Evolutionary conservation across 306 rosid species (phyloP), one percentile per base, ranked within the genome.

Genomic region (Trifolium dubium): DNA sequence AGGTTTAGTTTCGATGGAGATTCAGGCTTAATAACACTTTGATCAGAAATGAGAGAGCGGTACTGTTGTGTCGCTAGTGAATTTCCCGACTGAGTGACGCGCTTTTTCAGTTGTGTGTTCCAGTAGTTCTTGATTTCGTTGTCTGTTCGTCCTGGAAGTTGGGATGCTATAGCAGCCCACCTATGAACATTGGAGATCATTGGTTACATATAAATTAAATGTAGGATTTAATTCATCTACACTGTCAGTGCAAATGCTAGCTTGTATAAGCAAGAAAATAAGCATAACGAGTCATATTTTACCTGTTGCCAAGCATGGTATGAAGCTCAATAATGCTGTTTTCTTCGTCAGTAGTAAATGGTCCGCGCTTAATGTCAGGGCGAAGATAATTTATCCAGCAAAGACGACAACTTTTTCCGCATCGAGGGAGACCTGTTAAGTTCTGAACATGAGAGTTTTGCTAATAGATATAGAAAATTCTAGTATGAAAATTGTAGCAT

Each of bases 151-250:
- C 90, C 85, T 0, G 80, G 85, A 8, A 84, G 61, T 35, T 87
- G 83, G 56, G 85, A 80, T 72, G 88, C 88, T 67, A 85, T 87
- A 8, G 83, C 84, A 83, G 81, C 85, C 86, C 84, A 85, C 80
- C 83, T 85, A 60, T 35, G 14, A 30, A 12, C 9, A 43, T 15
- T 5, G 15, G 10, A 14, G 34, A 18, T 51, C 37, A 1, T 28
- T 35, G 44, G 44, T 51, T n/a, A 1, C 39, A 15, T 3, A 51
- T 8, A 19, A 9, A 59, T 10, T 44, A 12, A 44, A 12, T 5
- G 8, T 34, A 34, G 40, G 2, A 35, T 35, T 35, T 35, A 35
- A 6, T 35, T 35, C 40, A 35, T 35, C 1, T 35, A 35, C 40
- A 35, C 9, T 35, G 40, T 35, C 40, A 35, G 40, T 35, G 9